Conservation (phyloP, 176 grass and related monocot species). For the Musa acuminata region DNA sequence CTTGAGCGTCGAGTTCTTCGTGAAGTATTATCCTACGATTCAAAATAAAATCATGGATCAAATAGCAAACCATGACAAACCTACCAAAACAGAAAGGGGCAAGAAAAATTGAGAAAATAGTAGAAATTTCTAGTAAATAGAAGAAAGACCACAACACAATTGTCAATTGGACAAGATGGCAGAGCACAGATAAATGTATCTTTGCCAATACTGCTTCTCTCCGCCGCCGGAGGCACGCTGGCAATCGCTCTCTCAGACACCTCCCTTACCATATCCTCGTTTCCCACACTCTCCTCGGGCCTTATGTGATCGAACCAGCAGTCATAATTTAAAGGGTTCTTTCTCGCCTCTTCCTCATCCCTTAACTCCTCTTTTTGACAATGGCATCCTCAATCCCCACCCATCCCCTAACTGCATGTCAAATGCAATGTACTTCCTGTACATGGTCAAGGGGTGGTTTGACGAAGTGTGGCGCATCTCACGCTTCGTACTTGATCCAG, state of each 20-base stretch:
- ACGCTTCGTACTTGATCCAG: slow-evolving; percentile 83
- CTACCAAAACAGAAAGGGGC: not conserved
- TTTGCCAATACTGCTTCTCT: slow-evolving; percentile 80
- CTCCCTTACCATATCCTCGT: slow-evolving; percentile 53
- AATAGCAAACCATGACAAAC: not conserved
- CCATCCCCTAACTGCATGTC: slow-evolving; percentile 60
- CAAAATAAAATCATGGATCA: not conserved
- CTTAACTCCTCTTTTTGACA: slow-evolving; percentile 57
- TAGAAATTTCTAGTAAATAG: not conserved
- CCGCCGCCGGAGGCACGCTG: slow-evolving; percentile 62
- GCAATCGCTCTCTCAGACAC: slow-evolving; percentile 73
- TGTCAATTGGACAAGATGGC: not conserved
- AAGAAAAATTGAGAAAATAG: not conserved
- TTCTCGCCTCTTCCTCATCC: slow-evolving; percentile 78
- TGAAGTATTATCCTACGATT: slow-evolving; percentile 58
- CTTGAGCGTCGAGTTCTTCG: slow-evolving; percentile 65
- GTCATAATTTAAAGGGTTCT: slow-evolving; percentile 80
- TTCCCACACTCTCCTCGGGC: slow-evolving; percentile 61
- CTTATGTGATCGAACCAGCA: slow-evolving; percentile 85
- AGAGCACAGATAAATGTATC: slow-evolving; percentile 66
- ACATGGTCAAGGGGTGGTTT: slow-evolving; percentile 65
- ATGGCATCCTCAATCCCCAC: slow-evolving; percentile 60
- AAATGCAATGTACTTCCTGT: slow-evolving; percentile 58
- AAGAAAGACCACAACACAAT: not conserved
- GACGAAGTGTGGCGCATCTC: slow-evolving; percentile 74